These are phyloP conservation scores for Cyclaneusma minus DNA, from an alignment of 2,329 filamentous ascomycete species.

Conservation along the genomic window DNA sequence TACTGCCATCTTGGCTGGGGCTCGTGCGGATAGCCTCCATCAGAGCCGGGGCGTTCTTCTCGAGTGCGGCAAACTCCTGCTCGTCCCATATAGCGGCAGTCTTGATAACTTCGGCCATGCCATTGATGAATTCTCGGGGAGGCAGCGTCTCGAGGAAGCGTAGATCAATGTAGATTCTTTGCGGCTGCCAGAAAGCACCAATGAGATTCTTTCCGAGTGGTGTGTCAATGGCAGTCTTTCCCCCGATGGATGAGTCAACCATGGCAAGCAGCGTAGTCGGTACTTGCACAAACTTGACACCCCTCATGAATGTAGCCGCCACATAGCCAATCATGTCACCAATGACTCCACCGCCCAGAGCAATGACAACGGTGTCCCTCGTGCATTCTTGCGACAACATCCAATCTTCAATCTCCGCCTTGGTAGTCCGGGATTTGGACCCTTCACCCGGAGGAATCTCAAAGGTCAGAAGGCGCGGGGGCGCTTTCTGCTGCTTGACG, in stretches of 20 bases:
- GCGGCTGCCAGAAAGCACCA: constrained; percentile 91
- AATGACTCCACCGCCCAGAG: constrained; percentile 89
- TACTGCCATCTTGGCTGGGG: constrained; percentile 29
- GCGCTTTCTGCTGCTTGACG: constrained; percentile 19
- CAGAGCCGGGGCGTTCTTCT: constrained; percentile 65
- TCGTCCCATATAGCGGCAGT: constrained; percentile 95
- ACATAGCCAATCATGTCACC: constrained; percentile 97
- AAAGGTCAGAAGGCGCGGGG: constrained; percentile 66
- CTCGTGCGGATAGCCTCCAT: constrained; percentile 54
- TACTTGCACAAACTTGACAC: constrained; percentile 89
- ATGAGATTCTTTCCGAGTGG: constrained; percentile 92
- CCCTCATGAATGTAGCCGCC: constrained; percentile 96
- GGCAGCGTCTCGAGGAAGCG: constrained; percentile 83
- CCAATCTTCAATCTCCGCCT: constrained; percentile 96
- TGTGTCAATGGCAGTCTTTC: constrained; percentile 96
- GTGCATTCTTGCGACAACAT: constrained; percentile 86
- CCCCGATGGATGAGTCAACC: constrained; percentile 97
- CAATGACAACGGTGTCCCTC: constrained; percentile 86
- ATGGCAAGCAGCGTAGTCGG: constrained; percentile 89
- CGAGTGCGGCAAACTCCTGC: constrained; percentile 68
- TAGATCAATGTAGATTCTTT: constrained; percentile 87
- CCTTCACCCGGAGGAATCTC: constrained; percentile 81
- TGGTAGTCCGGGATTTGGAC: constrained; percentile 85
- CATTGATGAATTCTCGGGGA: constrained; percentile 87
- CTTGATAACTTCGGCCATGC: constrained; percentile 97